Percentiles rank a stretch among this genome's conserved stretches.
phyloP scores from a whole-genome alignment of 306 rosid species.

The Nissolia schottii region DNA sequence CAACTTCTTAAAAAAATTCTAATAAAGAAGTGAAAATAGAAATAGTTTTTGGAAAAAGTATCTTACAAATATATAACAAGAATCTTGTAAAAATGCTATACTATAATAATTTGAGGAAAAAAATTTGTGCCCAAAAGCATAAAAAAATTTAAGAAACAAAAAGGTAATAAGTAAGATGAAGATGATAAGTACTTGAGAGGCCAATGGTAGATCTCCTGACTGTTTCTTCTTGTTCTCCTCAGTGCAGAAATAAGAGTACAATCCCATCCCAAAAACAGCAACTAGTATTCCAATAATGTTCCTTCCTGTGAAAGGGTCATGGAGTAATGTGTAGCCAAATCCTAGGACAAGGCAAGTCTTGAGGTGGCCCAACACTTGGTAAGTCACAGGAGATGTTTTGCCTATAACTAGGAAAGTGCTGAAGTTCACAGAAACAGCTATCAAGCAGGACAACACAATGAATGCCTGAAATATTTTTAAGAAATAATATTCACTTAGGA shows the following conservation, averaged over 20 bases:
- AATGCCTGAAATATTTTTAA: conserved; percentile 52
- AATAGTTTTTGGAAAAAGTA: too few relatives aligned
- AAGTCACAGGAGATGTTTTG: conserved; percentile 96
- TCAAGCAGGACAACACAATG: conserved; percentile 80
- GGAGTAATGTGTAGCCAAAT: conserved; percentile 94
- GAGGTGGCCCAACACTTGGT: conserved; percentile 95
- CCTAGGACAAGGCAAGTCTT: conserved; percentile 93
- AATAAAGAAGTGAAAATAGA: too few relatives aligned
- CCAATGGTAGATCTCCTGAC: conserved; percentile 45
- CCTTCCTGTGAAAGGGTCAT: conserved; percentile 88
- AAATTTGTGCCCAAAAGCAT: too few relatives aligned
- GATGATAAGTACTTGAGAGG: conserved; percentile 54
- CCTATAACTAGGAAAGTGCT: conserved; percentile 95
- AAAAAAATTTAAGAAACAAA: background rate
- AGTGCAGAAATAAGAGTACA: conserved; percentile 86
- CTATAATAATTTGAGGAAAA: too few relatives aligned
- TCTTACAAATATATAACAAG: too few relatives aligned
- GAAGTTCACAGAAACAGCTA: conserved; percentile 92
- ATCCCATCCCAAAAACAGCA: conserved; percentile 86
- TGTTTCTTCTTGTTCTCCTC: conserved; percentile 84
- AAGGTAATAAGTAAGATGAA: background rate
- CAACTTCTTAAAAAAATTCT: too few relatives aligned
- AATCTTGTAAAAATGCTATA: too few relatives aligned
- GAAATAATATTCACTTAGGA: background rate
- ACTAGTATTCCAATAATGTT: conserved; percentile 78